These are phyloP conservation scores for Plenodomus lindquistii DNA, from an alignment of 2,329 filamentous ascomycete species.

Conservation along the genomic window DNA sequence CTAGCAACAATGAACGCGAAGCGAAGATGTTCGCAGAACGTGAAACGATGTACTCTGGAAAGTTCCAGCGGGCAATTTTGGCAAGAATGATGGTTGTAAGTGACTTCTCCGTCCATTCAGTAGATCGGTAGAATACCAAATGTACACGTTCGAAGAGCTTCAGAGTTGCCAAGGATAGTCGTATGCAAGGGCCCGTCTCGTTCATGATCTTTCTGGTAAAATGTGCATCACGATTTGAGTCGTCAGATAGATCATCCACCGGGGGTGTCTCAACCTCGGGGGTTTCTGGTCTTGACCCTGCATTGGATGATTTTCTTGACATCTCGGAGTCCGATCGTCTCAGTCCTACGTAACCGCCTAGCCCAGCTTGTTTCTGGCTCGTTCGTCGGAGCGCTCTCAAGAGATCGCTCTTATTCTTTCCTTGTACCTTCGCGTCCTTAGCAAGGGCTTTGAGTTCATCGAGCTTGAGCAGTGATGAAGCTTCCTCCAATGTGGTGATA, in stretches of 20 bases:
- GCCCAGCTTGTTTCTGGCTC: conserved; percentile 73
- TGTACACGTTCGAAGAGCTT: conserved; percentile 93
- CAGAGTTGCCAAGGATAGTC: conserved; percentile 72
- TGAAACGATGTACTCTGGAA: conserved; percentile 87
- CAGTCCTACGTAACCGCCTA: conserved; percentile 67
- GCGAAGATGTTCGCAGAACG: conserved; percentile 87
- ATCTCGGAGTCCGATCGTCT: conserved; percentile 66
- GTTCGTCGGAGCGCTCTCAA: conserved; percentile 72
- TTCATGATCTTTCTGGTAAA: conserved; percentile 77
- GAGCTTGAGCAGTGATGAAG: conserved; percentile 76
- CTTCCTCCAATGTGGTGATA: conserved; percentile 80
- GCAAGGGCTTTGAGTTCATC: conserved; percentile 85
- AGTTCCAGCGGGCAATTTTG: conserved; percentile 84
- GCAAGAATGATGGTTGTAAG: conserved; percentile 92
- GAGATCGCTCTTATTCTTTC: conserved; percentile 84
- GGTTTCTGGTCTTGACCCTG: conserved; percentile 32
- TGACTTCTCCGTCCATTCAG: conserved; percentile 97
- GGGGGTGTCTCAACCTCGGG: conserved; percentile 42
- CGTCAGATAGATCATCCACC: conserved; percentile 41
- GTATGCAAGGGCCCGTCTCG: conserved; percentile 80
- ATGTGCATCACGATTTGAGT: conserved; percentile 69
- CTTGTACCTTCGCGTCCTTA: conserved; percentile 83
- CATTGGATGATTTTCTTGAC: conserved; percentile 54
- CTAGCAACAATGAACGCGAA: conserved; percentile 73
- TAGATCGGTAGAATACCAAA: conserved; percentile 92